Conservation (phyloP, 108 stramenopile genomes). For the Aurantiochytrium sp. region DNA sequence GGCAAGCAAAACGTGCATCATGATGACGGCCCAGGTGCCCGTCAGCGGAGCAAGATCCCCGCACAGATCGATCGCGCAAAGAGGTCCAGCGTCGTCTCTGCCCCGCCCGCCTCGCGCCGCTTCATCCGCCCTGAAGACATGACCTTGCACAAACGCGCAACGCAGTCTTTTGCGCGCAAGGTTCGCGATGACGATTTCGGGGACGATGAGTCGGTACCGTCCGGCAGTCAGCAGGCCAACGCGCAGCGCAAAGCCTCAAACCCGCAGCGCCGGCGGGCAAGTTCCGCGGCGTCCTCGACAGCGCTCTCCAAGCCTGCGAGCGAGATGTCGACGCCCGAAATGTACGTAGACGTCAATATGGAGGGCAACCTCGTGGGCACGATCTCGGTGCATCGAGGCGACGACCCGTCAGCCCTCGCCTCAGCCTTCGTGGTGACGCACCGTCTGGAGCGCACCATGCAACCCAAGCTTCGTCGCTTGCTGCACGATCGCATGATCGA, state of each 20-base stretch:
- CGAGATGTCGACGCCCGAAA: neutral
- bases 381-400: neutral
- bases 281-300: neutral
- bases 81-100: neutral
- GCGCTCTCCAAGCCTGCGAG: neutral
- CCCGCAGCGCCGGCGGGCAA: too few relatives aligned
- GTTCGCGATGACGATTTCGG: neutral
- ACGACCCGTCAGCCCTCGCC: neutral
- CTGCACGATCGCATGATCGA: neutral
- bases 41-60: too few relatives aligned
- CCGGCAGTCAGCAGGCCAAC: too few relatives aligned
- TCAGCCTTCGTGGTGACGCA: neutral
- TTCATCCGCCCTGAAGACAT: neutral
- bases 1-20: too few relatives aligned
- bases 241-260: too few relatives aligned
- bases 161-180: neutral
- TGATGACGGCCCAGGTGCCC: too few relatives aligned
- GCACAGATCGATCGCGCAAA: too few relatives aligned
- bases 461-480: neutral
- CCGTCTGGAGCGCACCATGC: neutral
- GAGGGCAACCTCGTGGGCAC: neutral
- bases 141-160: neutral
- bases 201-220: too few relatives aligned
- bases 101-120: neutral
- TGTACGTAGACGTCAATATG: conserved; percentile 15